phyloP scores from a whole-genome alignment of 1,139 yeast species.

The Pichia inconspicua region DNA sequence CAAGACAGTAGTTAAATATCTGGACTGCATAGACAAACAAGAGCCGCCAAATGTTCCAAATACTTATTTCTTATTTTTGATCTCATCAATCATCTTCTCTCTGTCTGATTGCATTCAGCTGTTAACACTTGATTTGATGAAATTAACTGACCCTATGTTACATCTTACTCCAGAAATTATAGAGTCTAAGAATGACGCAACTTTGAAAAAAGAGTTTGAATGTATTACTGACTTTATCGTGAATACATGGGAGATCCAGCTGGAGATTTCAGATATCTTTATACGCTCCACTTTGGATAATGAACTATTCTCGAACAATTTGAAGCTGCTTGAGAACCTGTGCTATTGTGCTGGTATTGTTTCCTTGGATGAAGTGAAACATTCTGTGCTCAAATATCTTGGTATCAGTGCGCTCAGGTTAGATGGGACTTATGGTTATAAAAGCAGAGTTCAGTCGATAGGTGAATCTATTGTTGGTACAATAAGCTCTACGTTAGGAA shows the following conservation, averaged over 20 bases:
- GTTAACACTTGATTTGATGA: constrained; percentile 40
- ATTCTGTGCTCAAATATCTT: constrained; percentile 51
- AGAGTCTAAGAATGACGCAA: constrained; percentile 7
- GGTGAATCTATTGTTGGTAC: constrained; percentile 61
- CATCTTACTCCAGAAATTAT: constrained; percentile 3
- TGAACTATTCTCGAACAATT: constrained; percentile 54
- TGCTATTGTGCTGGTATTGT: constrained; percentile 81
- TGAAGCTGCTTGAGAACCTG: constrained; percentile 69
- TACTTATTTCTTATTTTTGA: constrained; percentile 55
- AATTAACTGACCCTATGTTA: constrained; percentile 16
- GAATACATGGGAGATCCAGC: constrained; percentile 40
- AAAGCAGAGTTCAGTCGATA: constrained; percentile 35
- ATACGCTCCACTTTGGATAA: constrained; percentile 61
- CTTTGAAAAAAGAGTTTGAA: constrained; percentile 29
- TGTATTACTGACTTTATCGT: constrained; percentile 36
- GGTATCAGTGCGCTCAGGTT: constrained; percentile 47
- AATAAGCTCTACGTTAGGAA: constrained; percentile 35
- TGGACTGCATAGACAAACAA: constrained; percentile 70
- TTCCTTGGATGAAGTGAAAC: constrained; percentile 47
- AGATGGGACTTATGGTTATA: constrained; percentile 25
- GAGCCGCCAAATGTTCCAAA: constrained; percentile 61
- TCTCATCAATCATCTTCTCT: constrained; percentile 44
- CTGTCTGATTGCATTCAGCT: constrained; percentile 65
- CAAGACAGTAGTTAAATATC: constrained; percentile 34
- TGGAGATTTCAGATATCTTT: constrained; percentile 42